Evolutionary conservation across 1,139 yeast species (phyloP).

Genomic region (Taphrina pruni): DNA sequence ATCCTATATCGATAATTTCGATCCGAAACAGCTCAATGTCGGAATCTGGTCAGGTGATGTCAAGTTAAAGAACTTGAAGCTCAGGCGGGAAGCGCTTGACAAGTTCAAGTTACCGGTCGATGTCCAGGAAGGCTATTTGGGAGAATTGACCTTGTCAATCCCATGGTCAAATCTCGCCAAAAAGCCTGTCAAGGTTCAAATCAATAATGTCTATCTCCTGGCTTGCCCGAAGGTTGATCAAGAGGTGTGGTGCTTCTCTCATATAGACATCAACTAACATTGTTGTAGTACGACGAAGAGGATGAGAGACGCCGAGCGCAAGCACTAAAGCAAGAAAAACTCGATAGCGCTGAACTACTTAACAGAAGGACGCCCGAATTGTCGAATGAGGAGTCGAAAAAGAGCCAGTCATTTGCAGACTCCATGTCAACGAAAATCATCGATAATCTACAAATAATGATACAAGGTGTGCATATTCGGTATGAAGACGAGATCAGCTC

Average conservation of each 20-base stretch:
- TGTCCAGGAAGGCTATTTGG: slow-evolving; percentile 89
- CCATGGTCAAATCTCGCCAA: slow-evolving; percentile 97
- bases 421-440: slow-evolving; percentile 84
- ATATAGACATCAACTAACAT: slow-evolving; percentile 47
- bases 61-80: slow-evolving; percentile 72
- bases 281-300: slow-evolving; percentile 60
- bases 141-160: slow-evolving; percentile 84
- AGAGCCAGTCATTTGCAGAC: slow-evolving; percentile 82
- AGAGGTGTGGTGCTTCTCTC: slow-evolving; percentile 44
- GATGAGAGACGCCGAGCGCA: slow-evolving; percentile 72
- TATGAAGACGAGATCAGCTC: slow-evolving; percentile 71
- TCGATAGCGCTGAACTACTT: slow-evolving; percentile 57
- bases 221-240: slow-evolving; percentile 72
- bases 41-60: slow-evolving; percentile 99
- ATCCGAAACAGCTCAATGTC: slow-evolving; percentile 54
- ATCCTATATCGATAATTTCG: slow-evolving; percentile 89
- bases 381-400: slow-evolving; percentile 58
- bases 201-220: slow-evolving; percentile 83
- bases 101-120: slow-evolving; percentile 82
- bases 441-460: slow-evolving; percentile 91
- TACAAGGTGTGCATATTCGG: slow-evolving; percentile 86
- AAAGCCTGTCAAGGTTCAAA: slow-evolving; percentile 88
- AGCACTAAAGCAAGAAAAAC: slow-evolving; percentile 67
- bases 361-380: slow-evolving; percentile 47
- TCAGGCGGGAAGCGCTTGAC: slow-evolving; percentile 85